Evolutionary conservation across 805 yeast species (phyloP).

Genomic region (Myxozyma lipomycoides): DNA sequence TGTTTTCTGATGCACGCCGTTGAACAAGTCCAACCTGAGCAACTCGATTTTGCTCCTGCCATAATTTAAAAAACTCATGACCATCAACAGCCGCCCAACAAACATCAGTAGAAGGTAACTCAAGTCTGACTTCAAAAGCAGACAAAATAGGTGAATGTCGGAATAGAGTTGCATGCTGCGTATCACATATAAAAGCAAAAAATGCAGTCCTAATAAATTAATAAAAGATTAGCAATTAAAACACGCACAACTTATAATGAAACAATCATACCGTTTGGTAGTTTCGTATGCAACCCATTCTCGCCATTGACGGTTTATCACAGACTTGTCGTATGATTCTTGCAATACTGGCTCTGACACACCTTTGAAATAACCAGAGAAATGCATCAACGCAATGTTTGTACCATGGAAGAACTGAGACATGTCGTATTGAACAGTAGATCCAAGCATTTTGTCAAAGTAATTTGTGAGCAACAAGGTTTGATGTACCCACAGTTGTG

Average conservation of each 20-base stretch:
- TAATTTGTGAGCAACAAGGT: conserved; percentile 33
- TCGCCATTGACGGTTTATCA: conserved; percentile 39
- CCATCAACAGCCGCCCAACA: conserved; percentile 42
- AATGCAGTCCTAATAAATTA: conserved; percentile 37
- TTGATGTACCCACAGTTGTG: conserved; percentile 34
- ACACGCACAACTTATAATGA: background rate
- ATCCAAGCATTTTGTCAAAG: conserved; percentile 34
- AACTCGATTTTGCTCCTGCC: conserved; percentile 12
- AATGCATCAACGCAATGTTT: conserved; percentile 32
- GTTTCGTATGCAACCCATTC: conserved; percentile 48
- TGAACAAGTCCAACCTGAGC: conserved; percentile 14
- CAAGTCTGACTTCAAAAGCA: conserved; percentile 44
- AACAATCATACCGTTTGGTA: conserved; percentile 34
- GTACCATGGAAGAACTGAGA: conserved; percentile 36
- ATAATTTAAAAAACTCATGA: conserved; percentile 18
- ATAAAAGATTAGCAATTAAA: background rate
- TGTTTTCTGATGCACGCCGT: conserved; percentile 5
- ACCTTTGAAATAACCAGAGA: conserved; percentile 35
- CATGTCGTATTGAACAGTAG: conserved; percentile 34
- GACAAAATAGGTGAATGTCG: conserved; percentile 39
- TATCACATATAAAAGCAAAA: conserved; percentile 43
- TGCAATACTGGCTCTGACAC: conserved; percentile 27
- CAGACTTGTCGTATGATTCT: conserved; percentile 18
- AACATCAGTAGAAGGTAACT: conserved; percentile 46
- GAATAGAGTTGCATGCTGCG: conserved; percentile 41